phyloP scores from a whole-genome alignment of 2,329 filamentous ascomycete genomes.

The Leptographium procerum region DNA sequence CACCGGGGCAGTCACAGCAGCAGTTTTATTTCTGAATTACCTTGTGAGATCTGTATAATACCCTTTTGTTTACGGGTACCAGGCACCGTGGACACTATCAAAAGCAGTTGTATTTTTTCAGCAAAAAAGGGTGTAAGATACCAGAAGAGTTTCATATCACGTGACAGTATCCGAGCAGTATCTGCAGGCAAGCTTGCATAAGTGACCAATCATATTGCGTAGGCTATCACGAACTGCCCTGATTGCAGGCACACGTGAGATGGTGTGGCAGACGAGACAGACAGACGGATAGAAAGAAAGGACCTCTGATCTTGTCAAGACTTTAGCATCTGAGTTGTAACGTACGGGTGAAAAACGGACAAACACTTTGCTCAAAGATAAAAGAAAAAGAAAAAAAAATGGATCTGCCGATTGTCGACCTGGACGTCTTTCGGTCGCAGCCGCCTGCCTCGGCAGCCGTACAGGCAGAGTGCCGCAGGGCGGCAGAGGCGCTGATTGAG shows the following conservation, averaged over 20 bases:
- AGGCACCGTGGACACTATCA: too few relatives aligned
- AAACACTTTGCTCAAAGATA: too few relatives aligned
- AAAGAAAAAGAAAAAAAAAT: constrained; percentile 21
- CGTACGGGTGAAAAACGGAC: not conserved
- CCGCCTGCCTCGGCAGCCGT: constrained; percentile 30
- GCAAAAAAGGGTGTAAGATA: too few relatives aligned
- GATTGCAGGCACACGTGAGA: too few relatives aligned
- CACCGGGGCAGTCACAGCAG: constrained; percentile 43
- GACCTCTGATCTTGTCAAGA: not conserved
- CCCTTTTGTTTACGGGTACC: not conserved
- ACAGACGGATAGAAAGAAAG: not conserved
- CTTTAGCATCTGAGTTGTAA: not conserved
- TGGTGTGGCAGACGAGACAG: not conserved
- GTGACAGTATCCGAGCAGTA: too few relatives aligned
- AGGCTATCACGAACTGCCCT: not conserved
- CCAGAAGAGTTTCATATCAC: too few relatives aligned
- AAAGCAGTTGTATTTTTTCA: not conserved
- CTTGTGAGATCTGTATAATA: not conserved
- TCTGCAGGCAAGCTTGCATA: too few relatives aligned
- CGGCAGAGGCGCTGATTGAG: constrained; percentile 44
- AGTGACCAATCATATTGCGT: not conserved
- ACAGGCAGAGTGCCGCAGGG: constrained; percentile 39
- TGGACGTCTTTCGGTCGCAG: constrained; percentile 42
- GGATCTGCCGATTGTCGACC: constrained; percentile 49
- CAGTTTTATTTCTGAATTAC: constrained; percentile 45